Percentiles rank a stretch among this genome's conserved stretches.
Conservation (phyloP, 2,329 filamentous ascomycete species). For the Neofusicoccum cordaticola region DNA sequence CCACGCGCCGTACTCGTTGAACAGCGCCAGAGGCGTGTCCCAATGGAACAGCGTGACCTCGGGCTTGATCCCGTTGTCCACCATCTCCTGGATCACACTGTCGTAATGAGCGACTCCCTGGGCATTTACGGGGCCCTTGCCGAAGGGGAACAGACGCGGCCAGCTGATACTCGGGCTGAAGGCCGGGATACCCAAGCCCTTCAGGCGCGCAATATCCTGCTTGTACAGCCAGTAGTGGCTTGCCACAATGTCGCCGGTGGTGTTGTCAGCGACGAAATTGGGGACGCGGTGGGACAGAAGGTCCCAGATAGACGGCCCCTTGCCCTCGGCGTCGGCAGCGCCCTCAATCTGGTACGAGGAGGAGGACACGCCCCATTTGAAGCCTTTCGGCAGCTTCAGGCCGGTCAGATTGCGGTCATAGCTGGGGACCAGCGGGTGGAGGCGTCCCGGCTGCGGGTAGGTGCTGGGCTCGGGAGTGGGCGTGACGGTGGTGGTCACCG, state of each 20-base stretch:
- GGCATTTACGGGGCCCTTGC: constrained; percentile 36
- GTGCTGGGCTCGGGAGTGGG: constrained; percentile 44
- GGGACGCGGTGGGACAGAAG: constrained; percentile 41
- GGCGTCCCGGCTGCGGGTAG: constrained; percentile 35
- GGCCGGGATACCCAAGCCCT: constrained; percentile 30
- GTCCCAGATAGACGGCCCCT: constrained; percentile 46
- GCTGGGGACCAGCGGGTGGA: constrained; percentile 44
- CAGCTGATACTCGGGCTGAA: constrained; percentile 39
- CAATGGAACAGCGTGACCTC: constrained; percentile 43
- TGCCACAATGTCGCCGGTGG: constrained; percentile 41
- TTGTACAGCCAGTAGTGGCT: constrained; percentile 45
- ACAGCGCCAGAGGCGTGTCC: constrained; percentile 43
- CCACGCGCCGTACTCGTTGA: constrained; percentile 43
- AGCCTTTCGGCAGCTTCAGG: constrained; percentile 41
- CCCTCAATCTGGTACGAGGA: constrained; percentile 44
- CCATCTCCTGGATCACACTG: constrained; percentile 37
- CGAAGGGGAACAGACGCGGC: constrained; percentile 40
- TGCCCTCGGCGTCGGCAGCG: constrained; percentile 43
- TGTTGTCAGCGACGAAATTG: constrained; percentile 41
- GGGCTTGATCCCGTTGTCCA: constrained; percentile 35
- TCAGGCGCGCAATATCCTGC: constrained; percentile 41
- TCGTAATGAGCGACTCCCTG: constrained; percentile 39
- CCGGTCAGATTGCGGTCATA: constrained; percentile 32
- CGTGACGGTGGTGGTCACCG: constrained; percentile 41
- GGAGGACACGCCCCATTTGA: constrained; percentile 43